Percentiles rank a stretch among this genome's conserved stretches.
Evolutionary conservation across 1,284 basidiomycete genomes (phyloP).

Genomic region (Lignosus rhinocerotis): DNA sequence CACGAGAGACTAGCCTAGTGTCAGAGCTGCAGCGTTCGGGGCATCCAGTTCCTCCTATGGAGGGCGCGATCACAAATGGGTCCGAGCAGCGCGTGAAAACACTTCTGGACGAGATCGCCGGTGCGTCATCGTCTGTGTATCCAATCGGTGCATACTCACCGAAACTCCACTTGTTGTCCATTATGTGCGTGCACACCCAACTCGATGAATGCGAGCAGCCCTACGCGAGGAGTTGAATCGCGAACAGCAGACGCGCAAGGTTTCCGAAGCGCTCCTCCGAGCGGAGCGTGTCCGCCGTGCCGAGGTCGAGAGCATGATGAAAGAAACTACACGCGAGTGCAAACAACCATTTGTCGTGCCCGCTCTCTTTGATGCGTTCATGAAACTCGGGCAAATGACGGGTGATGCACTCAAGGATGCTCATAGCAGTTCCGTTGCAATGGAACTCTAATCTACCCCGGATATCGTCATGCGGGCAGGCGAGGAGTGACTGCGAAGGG

Average conservation of each 20-base stretch:
- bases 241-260: slow-evolving; percentile 21
- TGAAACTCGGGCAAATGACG: slow-evolving; percentile 33
- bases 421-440: slow-evolving; percentile 5
- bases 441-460: slow-evolving; percentile 10
- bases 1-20: slow-evolving; percentile 34
- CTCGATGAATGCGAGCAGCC: slow-evolving; percentile 6
- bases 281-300: slow-evolving; percentile 36
- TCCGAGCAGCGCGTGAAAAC: slow-evolving; percentile 11
- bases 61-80: slow-evolving; percentile 9
- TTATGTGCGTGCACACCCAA: neutral
- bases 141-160: slow-evolving; percentile 2
- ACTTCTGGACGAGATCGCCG: slow-evolving; percentile 17
- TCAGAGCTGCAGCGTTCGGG: slow-evolving; percentile 29
- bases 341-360: slow-evolving; percentile 49
- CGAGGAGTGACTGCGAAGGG: neutral
- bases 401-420: slow-evolving; percentile 23
- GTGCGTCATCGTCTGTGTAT: slow-evolving; percentile 8
- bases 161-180: neutral
- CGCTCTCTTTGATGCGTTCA: slow-evolving; percentile 45
- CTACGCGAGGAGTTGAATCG: slow-evolving; percentile 19
- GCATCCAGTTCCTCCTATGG: slow-evolving; percentile 17
- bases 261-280: slow-evolving; percentile 30
- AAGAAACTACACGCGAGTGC: slow-evolving; percentile 43
- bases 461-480: neutral
- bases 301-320: slow-evolving; percentile 37